A percentile compares a stretch with the other conserved stretches of the same genome.
Evolutionary conservation across 805 yeast genomes (phyloP).

Genomic region (Metschnikowia bowlesiae): DNA sequence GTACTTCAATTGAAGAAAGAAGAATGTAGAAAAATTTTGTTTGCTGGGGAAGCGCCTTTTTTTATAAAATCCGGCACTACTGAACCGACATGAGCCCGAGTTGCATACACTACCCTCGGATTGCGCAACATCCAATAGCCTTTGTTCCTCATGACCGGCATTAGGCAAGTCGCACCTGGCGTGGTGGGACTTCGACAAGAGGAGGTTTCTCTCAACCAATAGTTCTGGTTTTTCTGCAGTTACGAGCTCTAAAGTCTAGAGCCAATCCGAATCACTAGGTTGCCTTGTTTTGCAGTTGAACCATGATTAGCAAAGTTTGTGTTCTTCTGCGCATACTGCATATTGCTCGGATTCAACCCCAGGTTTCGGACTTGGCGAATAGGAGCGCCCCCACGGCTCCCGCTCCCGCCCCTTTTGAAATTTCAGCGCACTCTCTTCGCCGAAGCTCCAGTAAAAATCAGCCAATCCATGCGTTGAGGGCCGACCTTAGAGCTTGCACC

Average conservation of each 20-base stretch:
- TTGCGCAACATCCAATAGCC: constrained; percentile 7
- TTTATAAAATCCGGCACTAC: constrained; percentile 4
- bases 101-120: constrained; percentile 15
- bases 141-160: constrained; percentile 4
- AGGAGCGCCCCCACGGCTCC: constrained; percentile 12
- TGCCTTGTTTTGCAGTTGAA: no score
- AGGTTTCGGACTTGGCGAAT: constrained; percentile 23
- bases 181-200: not conserved
- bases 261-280: no score
- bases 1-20: constrained; percentile 7
- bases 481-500: not conserved
- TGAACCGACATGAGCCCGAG: constrained; percentile 1
- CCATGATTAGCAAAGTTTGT: not conserved
- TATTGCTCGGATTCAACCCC: constrained; percentile 14
- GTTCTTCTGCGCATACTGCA: constrained; percentile 9
- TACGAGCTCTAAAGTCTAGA: not conserved
- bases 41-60: constrained; percentile 13
- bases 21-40: constrained; percentile 7
- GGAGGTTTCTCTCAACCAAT: not conserved
- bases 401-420: constrained; percentile 10
- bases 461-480: not conserved
- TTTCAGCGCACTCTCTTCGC: not conserved
- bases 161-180: not conserved
- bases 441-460: constrained; percentile 1
- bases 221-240: not conserved